Evolutionary conservation across 1,139 yeast genomes (phyloP), one percentile per base, ranked within the genome.

Genomic region (Martiniozyma asiatica): DNA sequence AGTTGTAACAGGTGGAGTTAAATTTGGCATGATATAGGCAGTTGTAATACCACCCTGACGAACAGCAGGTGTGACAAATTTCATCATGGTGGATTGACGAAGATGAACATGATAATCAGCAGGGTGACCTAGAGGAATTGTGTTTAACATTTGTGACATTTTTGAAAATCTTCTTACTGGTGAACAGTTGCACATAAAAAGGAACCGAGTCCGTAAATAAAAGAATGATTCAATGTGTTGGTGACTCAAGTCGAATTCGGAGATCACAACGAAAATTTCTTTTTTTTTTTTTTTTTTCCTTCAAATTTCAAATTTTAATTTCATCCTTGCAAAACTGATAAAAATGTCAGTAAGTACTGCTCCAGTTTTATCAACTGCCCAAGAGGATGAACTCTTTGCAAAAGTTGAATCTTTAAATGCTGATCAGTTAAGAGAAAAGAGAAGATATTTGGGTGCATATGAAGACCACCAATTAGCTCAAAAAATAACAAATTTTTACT

Each of bases 71-170:
- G 96, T 70, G 22, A 87, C 84, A 20, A 82, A 65, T 43, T 82
- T 77, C 79, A 84, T 84, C 95, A 92, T 84, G 11, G 66, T 64
- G 1, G 94, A 96, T 39, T 87, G 94, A 47, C 98, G 79, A 21
- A 92, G 68, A 51, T 89, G 99, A 30, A 89, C 97, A 50, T 89
- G 99, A 70, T 84, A 76, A 52, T 89, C 99, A 14, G 95, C 96
- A 9, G 96, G 82, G 34, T 71, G 58, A 6, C 95, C 96, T 25
- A 87, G 61, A 35, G 47, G 47, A 16, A 49, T 44, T 6, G 18
- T n/a, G n/a, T n/a, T n/a, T n/a, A n/a, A n/a, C n/a, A n/a, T n/a
- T 27, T 25, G 22, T 17, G 38, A 25, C 41, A 38, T 36, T 15
- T 25, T 29, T 9, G 21, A 14, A 13, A 25, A n/a, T 26, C 24